A percentile compares a stretch with the other conserved stretches of the same genome.
Conservation (phyloP, 1,284 basidiomycete species). For the Ganoderma resinaceum region DNA sequence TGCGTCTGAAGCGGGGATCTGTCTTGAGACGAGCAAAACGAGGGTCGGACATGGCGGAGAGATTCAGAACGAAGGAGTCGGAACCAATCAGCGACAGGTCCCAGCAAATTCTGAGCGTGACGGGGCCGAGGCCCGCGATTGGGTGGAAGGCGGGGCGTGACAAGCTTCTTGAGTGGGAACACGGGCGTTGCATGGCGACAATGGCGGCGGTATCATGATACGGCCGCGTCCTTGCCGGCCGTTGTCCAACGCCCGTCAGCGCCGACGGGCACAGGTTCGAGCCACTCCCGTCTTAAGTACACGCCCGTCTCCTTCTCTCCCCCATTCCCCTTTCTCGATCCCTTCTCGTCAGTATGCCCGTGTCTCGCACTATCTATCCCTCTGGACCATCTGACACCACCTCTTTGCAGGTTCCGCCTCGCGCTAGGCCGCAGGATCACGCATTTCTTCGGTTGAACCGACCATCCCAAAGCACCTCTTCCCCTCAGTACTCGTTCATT, state of each 20-base stretch:
- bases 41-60: conserved; percentile 71
- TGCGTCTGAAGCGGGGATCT: conserved; percentile 92
- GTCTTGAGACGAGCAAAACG: conserved; percentile 89
- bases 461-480: conserved; percentile 29
- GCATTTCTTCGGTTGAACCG: conserved; percentile 43
- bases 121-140: background rate
- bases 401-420: conserved; percentile 36
- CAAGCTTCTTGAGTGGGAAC: conserved; percentile 12
- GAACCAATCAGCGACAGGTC: conserved; percentile 33
- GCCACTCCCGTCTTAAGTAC: conserved; percentile 34
- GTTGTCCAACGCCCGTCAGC: conserved; percentile 1
- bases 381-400: background rate
- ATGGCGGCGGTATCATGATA: conserved; percentile 29
- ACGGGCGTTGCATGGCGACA: conserved; percentile 22
- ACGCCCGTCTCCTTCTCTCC: conserved; percentile 30
- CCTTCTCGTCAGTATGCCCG: conserved; percentile 40
- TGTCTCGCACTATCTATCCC: background rate
- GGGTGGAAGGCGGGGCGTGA: conserved; percentile 31
- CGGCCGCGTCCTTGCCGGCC: conserved; percentile 16
- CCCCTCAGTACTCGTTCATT: conserved; percentile 31
- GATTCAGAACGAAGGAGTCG: conserved; percentile 27
- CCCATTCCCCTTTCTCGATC: conserved; percentile 43
- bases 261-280: conserved; percentile 23
- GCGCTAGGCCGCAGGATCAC: conserved; percentile 47
- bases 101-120: background rate